These are phyloP conservation scores for Backusella morwellensis DNA, from an alignment of 192 early-diverging fungal species.

Conservation along the genomic window DNA sequence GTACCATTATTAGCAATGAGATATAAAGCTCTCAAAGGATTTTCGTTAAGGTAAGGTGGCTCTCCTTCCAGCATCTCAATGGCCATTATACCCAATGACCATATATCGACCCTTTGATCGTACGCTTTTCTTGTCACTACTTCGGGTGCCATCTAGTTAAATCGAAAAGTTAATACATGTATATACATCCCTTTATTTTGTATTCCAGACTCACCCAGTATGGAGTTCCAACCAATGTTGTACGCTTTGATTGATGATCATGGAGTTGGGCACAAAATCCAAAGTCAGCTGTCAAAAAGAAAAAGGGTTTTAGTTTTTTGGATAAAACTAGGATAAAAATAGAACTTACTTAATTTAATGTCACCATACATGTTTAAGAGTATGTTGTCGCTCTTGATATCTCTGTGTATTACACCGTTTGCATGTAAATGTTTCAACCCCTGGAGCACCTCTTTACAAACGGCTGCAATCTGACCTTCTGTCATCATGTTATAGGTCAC, in stretches of 20 bases:
- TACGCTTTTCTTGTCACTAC: conserved; percentile 93
- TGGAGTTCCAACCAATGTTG: conserved; percentile 86
- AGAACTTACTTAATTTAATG: conserved; percentile 66
- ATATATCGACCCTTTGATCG: conserved; percentile 90
- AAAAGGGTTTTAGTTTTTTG: not conserved
- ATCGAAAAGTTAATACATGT: not conserved
- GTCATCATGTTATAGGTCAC: conserved; percentile 79
- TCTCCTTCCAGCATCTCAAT: conserved; percentile 99
- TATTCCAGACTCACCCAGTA: conserved; percentile 61
- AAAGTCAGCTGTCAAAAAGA: conserved; percentile 68
- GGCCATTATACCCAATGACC: conserved; percentile 96
- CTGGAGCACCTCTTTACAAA: conserved; percentile 75
- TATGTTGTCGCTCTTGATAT: conserved; percentile 88
- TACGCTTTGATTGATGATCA: conserved; percentile 70
- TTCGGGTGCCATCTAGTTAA: conserved; percentile 87
- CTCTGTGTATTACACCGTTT: conserved; percentile 81
- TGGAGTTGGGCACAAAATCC: conserved; percentile 83
- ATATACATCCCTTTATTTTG: not conserved
- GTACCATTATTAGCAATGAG: conserved; percentile 97
- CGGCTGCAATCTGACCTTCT: conserved; percentile 83
- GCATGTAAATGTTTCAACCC: conserved; percentile 76
- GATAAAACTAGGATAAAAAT: not conserved
- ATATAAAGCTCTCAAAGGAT: conserved; percentile 88
- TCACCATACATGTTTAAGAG: conserved; percentile 63
- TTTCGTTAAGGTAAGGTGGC: conserved; percentile 94